phyloP scores from a whole-genome alignment of 148 eudicot species.

The Selenicereus undatus region DNA sequence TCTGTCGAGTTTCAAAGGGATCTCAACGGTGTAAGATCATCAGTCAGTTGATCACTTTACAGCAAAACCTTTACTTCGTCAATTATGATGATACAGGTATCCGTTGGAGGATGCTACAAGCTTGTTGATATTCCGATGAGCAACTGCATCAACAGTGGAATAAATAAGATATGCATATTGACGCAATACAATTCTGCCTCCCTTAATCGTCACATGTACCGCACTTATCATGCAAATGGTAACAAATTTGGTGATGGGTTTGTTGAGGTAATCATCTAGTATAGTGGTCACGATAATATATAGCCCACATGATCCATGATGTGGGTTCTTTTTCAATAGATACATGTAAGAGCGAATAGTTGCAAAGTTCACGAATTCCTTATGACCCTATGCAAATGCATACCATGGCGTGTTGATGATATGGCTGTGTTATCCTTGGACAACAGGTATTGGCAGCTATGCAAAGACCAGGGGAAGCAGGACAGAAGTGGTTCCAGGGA shows the following conservation, averaged over 20 bases:
- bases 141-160: constrained; percentile 93
- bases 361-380: not conserved
- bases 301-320: not conserved
- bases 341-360: not conserved
- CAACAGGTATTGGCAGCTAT: constrained; percentile 91
- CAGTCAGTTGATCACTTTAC: not conserved
- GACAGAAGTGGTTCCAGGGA: constrained; percentile 97
- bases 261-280: constrained; percentile 60
- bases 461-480: constrained; percentile 89
- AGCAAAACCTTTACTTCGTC: not conserved
- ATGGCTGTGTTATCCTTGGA: constrained; percentile 2
- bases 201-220: constrained; percentile 85
- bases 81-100: constrained; percentile 59
- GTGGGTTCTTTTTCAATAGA: not conserved
- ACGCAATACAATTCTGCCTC: constrained; percentile 97
- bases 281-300: not conserved
- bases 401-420: not conserved
- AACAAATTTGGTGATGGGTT: constrained; percentile 92
- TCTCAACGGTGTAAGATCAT: not conserved
- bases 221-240: constrained; percentile 85
- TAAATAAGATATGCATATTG: constrained; percentile 74
- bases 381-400: not conserved
- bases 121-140: constrained; percentile 99
- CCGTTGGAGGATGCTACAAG: constrained; percentile 91
- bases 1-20: not conserved